These are phyloP conservation scores for Lentinus polychrous DNA, from an alignment of 1,284 basidiomycete species.

Conservation along the genomic window DNA sequence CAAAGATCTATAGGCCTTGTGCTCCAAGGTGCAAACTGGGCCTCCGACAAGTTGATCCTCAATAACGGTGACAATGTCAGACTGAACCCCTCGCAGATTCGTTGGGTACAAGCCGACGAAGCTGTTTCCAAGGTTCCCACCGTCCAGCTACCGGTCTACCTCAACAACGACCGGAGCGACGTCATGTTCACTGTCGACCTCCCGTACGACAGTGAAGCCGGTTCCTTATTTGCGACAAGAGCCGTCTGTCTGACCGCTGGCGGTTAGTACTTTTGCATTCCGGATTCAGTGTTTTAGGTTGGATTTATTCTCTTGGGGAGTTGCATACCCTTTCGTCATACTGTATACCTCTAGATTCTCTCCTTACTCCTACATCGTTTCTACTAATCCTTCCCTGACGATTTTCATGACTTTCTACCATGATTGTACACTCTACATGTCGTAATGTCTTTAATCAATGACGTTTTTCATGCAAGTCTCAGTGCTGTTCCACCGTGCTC, in stretches of 20 bases:
- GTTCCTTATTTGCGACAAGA: conserved; percentile 67
- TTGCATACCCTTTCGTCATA: conserved; percentile 11
- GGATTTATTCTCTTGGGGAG: not conserved
- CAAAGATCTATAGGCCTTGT: conserved; percentile 55
- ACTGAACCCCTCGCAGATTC: conserved; percentile 73
- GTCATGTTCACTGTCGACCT: conserved; percentile 84
- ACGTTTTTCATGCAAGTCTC: conserved; percentile 4
- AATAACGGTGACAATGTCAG: conserved; percentile 79
- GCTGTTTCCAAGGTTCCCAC: conserved; percentile 24
- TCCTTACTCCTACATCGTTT: not conserved
- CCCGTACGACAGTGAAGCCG: conserved; percentile 62
- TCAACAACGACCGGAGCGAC: conserved; percentile 86
- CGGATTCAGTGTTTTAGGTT: not conserved
- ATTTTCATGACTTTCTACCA: conserved; percentile 6
- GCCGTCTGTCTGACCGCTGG: conserved; percentile 76
- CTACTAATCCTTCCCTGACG: not conserved
- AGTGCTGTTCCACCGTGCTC: conserved; percentile 13
- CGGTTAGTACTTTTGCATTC: conserved; percentile 13
- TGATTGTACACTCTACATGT: conserved; percentile 8
- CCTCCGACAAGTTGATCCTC: conserved; percentile 56
- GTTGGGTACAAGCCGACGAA: conserved; percentile 74
- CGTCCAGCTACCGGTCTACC: conserved; percentile 86
- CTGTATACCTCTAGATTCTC: conserved; percentile 1
- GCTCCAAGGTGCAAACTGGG: conserved; percentile 82
- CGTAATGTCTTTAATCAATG: not conserved